Conservation (phyloP, 176 grass and related monocot genomes). For the Hsuehochloa calcarea region DNA sequence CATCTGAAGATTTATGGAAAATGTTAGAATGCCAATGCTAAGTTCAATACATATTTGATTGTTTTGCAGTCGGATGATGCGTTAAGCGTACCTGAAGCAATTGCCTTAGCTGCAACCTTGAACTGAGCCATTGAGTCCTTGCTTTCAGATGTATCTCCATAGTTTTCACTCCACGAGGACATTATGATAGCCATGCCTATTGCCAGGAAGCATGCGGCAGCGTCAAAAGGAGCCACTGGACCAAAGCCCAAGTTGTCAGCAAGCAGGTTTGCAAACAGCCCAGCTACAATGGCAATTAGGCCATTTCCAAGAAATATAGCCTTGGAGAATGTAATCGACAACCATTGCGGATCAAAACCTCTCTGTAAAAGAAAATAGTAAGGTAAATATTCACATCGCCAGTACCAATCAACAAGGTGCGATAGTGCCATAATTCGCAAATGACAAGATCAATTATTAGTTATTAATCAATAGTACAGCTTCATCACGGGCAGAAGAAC, state of each 20-base stretch:
- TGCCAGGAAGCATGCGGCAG: conserved; percentile 84
- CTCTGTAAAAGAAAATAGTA: conserved; percentile 53
- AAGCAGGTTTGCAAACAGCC: conserved; percentile 78
- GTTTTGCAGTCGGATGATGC: not conserved
- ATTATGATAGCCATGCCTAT: conserved; percentile 93
- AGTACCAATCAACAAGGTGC: not conserved
- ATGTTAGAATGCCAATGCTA: not conserved
- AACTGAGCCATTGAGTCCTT: conserved; percentile 85
- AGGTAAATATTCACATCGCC: conserved; percentile 18
- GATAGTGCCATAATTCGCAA: not conserved
- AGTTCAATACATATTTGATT: not conserved
- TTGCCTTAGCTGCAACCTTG: conserved; percentile 83
- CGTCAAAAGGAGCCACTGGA: conserved; percentile 91
- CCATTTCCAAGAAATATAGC: conserved; percentile 97
- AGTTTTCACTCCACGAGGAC: conserved; percentile 90
- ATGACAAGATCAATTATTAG: not conserved
- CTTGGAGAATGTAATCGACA: conserved; percentile 96
- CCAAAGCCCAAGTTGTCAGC: conserved; percentile 86
- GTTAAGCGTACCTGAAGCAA: conserved; percentile 79
- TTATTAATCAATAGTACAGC: not conserved
- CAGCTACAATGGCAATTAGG: conserved; percentile 76
- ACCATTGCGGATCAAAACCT: conserved; percentile 84
- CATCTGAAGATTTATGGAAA: conserved; percentile 53
- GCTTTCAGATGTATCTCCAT: conserved; percentile 82
- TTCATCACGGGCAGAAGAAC: not conserved